Base-by-base conservation (phyloP, 1,139 yeast species). In the Debaryomyces sp. region DNA sequence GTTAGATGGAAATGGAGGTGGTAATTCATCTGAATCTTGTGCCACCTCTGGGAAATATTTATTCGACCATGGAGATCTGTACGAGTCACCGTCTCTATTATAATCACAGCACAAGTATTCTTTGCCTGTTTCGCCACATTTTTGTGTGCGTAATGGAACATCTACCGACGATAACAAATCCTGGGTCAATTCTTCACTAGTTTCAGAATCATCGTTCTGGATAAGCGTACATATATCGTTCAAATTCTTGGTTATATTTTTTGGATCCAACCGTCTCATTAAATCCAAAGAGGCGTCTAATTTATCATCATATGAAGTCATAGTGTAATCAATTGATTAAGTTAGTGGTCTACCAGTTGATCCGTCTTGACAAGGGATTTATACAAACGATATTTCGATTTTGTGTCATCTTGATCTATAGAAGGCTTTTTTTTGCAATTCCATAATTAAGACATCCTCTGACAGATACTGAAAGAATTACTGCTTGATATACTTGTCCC, bases 61-160 rank as follows among this genome's bases (percentile, higher is more conserved):
- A 63, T 90, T 90, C 27, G 91, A 80, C 92, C 95, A 92, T 2
- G 99, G 99, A 0, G 96, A 89, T 58, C 98, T 79, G 70, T 81
- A 89, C 29, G 94, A 85, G 67, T 94, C 98, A 6, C 96, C 94
- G 61, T 94, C 99, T 55, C 99, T 78, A 67, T 94, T 94, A 67
- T 92, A 94, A 65, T 94, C 99, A 69, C 99, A 94, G 47, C 94
- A 82, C 54, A 94, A 76, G 65, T 77, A 94, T 52, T 81, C 80
- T 65, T 87, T 87, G 21, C 89, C 88, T 7, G 83, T 66, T 49
- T 76, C 66, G 36, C 69, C 60, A 64, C 96, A 94, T 41, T 75
- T 76, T 45, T 76, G 66, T 38, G 84, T 73, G 41, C 73, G 71
- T 58, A 94, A 75, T 13, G 99, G 98, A 48, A 88, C 87, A 67